phyloP scores from a whole-genome alignment of 2,329 filamentous ascomycete genomes.

The Fusarium marasasianum region DNA sequence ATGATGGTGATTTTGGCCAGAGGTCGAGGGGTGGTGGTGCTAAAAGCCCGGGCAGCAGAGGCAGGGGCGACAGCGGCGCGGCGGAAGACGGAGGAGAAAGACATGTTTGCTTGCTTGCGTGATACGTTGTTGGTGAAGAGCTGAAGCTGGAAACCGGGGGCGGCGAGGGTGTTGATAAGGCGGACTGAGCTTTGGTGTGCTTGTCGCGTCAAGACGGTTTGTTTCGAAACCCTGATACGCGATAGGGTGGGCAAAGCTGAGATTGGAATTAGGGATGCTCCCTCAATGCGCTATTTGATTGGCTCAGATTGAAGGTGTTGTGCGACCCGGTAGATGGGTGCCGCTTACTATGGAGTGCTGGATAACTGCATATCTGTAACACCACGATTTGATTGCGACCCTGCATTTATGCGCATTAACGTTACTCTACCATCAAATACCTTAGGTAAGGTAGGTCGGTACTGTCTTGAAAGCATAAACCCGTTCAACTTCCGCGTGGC shows the following conservation, averaged over 20 bases:
- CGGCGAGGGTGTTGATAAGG: constrained; percentile 11
- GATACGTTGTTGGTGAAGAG: neutral
- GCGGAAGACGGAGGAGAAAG: constrained; percentile 64
- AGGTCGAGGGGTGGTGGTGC: constrained; percentile 70
- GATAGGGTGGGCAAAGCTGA: constrained; percentile 29
- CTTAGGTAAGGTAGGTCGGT: too few relatives aligned
- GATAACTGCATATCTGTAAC: constrained; percentile 15
- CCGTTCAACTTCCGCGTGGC: neutral
- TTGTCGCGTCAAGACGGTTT: constrained; percentile 26
- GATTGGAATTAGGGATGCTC: constrained; percentile 20
- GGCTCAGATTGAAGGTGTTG: neutral
- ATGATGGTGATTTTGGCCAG: constrained; percentile 86
- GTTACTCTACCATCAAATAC: neutral
- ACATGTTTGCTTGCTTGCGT: constrained; percentile 46
- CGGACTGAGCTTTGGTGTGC: constrained; percentile 5
- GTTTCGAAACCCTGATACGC: constrained; percentile 23
- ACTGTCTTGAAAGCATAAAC: neutral
- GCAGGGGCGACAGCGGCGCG: constrained; percentile 59
- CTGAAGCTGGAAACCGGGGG: constrained; percentile 2
- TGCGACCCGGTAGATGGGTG: constrained; percentile 20
- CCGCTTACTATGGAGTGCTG: neutral
- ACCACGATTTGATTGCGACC: neutral
- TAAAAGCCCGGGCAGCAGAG: constrained; percentile 74
- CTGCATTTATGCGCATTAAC: neutral
- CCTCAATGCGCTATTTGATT: constrained; percentile 26